Conservation (phyloP, 78 protist species). For the Anaeramoeba flamelloides region DNA sequence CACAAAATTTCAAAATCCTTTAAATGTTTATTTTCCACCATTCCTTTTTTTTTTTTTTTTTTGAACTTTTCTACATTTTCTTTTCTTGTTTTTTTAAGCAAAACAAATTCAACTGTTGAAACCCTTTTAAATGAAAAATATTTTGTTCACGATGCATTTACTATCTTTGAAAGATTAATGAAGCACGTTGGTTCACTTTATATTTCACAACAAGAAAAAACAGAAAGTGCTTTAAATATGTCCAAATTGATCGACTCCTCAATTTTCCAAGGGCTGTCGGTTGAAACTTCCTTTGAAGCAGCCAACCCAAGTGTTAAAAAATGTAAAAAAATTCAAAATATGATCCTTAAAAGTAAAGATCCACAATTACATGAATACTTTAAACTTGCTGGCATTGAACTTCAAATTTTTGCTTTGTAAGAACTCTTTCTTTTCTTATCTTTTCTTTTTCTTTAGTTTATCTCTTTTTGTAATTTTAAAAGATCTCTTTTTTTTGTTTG, state of each 20-base stretch:
- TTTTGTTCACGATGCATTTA: not conserved
- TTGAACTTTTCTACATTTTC: too few species aligned
- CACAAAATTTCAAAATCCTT: too few species aligned
- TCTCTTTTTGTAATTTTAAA: too few species aligned
- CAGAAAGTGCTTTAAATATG: not conserved
- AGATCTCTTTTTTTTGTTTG: too few species aligned
- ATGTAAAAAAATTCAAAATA: not conserved
- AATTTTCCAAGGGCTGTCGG: not conserved
- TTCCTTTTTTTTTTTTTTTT: too few species aligned
- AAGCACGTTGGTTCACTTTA: not conserved
- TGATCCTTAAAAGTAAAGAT: not conserved
- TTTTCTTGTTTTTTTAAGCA: too few species aligned
- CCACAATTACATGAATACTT: not conserved
- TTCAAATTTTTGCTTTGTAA: not conserved
- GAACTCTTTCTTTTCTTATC: too few species aligned
- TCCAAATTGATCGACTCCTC: not conserved
- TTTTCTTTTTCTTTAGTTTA: too few species aligned
- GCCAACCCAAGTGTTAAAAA: not conserved
- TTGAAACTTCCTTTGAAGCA: not conserved
- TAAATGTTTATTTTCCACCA: too few species aligned
- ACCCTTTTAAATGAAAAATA: not conserved
- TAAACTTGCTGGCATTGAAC: not conserved
- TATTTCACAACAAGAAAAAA: not conserved
- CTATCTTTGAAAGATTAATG: not conserved
- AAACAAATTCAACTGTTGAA: too few species aligned